phyloP scores from a whole-genome alignment of 441 rosid species.

The Corymbia calophylla region DNA sequence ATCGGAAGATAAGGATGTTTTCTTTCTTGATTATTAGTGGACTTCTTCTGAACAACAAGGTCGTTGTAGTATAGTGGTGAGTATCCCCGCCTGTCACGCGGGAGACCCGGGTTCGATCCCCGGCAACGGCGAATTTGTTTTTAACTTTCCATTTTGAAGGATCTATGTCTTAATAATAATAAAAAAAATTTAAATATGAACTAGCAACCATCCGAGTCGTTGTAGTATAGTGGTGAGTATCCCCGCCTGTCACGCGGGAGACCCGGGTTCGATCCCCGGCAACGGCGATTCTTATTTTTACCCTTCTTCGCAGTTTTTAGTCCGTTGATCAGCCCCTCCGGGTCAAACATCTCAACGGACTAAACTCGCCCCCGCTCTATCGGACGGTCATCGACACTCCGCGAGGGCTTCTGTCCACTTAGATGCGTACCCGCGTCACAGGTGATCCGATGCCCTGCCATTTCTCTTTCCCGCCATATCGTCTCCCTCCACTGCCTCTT shows the following conservation, averaged over 20 bases:
- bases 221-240: slow-evolving; percentile 4
- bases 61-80: neutral
- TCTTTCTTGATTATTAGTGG: no score
- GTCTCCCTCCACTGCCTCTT: neutral
- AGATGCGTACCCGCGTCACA: neutral
- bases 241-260: slow-evolving; percentile 3
- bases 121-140: neutral
- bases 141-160: neutral
- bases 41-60: accelerated
- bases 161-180: no score
- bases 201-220: neutral
- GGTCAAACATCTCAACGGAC: neutral
- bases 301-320: neutral
- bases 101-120: slow-evolving; percentile 5
- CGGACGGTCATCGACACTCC: neutral
- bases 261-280: slow-evolving; percentile 8
- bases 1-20: no score
- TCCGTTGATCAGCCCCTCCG: neutral
- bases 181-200: no score
- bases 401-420: neutral
- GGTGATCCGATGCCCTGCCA: neutral
- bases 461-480: neutral
- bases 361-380: neutral
- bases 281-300: neutral
- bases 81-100: slow-evolving; percentile 4